phyloP scores from a whole-genome alignment of 352 stramenopile species.

The Phytophthora pini region DNA sequence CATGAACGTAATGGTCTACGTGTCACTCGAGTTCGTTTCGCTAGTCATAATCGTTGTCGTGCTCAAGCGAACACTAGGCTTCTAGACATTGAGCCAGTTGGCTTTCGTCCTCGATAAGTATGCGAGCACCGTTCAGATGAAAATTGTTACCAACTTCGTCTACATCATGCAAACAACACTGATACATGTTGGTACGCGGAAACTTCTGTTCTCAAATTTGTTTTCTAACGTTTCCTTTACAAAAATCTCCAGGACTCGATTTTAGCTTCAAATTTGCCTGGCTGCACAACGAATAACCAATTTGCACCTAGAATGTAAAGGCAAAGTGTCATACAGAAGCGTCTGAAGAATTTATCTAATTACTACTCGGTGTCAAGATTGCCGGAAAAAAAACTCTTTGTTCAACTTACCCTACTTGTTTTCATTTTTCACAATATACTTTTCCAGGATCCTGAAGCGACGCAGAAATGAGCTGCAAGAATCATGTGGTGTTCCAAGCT shows the following conservation, averaged over 20 bases:
- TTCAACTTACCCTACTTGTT: too few species aligned
- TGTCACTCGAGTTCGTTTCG: background rate
- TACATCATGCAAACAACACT: background rate
- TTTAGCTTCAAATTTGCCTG: too few species aligned
- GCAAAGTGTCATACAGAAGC: too few species aligned
- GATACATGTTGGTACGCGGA: background rate
- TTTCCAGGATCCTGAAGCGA: constrained; percentile 15
- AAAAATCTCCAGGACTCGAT: too few species aligned
- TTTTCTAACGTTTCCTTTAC: too few species aligned
- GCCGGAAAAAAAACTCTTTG: too few species aligned
- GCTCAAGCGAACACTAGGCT: background rate
- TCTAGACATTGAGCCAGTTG: background rate
- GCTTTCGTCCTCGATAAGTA: background rate
- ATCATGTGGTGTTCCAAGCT: constrained; percentile 42
- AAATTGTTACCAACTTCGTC: background rate
- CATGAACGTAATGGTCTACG: background rate
- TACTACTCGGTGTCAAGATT: too few species aligned
- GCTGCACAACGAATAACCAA: background rate
- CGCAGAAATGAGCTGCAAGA: constrained; percentile 19
- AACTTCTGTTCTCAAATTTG: background rate
- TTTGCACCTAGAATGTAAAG: too few species aligned
- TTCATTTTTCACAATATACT: constrained; percentile 13
- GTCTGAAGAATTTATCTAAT: too few species aligned
- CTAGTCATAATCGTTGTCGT: background rate
- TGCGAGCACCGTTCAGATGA: background rate